phyloP scores from a whole-genome alignment of 2,329 filamentous ascomycete species.

The Scedosporium dehoogii region DNA sequence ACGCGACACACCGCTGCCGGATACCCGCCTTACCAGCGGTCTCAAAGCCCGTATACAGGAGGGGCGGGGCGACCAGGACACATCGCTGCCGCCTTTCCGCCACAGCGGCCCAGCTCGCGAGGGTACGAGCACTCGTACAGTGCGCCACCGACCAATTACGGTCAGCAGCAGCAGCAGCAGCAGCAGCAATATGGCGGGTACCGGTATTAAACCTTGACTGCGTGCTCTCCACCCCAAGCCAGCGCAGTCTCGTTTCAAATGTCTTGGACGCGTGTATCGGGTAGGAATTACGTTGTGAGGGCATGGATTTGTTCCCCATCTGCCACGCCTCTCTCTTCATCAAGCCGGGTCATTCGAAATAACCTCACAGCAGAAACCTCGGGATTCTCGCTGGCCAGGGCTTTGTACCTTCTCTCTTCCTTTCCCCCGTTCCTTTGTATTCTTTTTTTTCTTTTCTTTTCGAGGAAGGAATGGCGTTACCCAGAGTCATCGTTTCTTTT shows the following conservation, averaged over 20 bases:
- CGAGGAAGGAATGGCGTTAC: neutral
- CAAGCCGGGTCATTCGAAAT: no score
- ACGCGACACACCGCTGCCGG: conserved; percentile 28
- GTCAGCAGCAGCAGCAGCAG: conserved; percentile 19
- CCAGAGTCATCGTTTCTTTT: neutral
- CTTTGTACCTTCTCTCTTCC: neutral
- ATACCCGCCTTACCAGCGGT: conserved; percentile 34
- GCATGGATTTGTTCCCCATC: no score
- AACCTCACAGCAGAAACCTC: neutral
- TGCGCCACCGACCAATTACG: conserved; percentile 19
- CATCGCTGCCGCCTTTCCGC: neutral
- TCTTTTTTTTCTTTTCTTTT: neutral
- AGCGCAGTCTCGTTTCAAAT: no score
- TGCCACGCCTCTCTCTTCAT: no score
- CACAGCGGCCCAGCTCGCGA: neutral
- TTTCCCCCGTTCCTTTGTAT: neutral
- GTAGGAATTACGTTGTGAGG: no score
- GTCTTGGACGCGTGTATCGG: no score
- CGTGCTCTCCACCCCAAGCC: no score
- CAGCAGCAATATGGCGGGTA: conserved; percentile 28
- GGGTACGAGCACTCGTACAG: conserved; percentile 3
- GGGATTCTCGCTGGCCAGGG: neutral
- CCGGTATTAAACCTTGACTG: conserved; percentile 16
- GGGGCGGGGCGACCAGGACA: neutral
- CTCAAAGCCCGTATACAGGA: conserved; percentile 36